Evolutionary conservation across 345 rosid genomes (phyloP), one percentile per base, ranked within the genome.

Genomic region (Boechera stricta): DNA sequence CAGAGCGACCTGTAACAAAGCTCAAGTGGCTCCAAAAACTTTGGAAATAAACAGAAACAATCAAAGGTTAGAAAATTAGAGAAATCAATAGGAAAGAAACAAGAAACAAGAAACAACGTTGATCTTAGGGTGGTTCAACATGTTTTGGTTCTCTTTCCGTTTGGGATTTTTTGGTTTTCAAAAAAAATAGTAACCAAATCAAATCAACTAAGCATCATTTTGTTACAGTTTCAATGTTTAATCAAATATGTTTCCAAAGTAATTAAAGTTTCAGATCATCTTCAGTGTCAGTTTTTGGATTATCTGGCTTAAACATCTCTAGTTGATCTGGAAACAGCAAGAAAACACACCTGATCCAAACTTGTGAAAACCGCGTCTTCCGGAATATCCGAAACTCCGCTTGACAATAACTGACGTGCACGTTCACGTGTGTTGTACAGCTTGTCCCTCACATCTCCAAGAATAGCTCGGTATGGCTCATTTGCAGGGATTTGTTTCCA

Each of bases 1-100:
- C 97, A 89, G 12, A 92, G 94, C 1, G 99, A 95, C 71, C 90
- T 82, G 83, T 92, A 95, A 70, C 98, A 91, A 71, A 95, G 99
- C 75, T 92, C 99, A 79, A 95, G 97, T 58, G 99, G 99, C 87
- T 91, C 97, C 90, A 95, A 74, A 72, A 95, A 88, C 99, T 90
- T 60, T 64, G 74, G 49, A 63, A 48, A 6, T 24, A 67, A 18
- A 64, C 65, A 60, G 24, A 70, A 73, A 47, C 41, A 81, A 42
- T 35, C 55, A 64, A 64, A 54, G 4, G 63, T 45, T 54, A 76
- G 42, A 42, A 26, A 21, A 13, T 21, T 32, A 64, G 3, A 67
- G n/a, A 67, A 36, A 24, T 36, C 29, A 42, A 51, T 63, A 63
- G 24, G 35, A 32, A 76, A 60, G 21, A 16, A 35, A 49, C 56